Conservation (phyloP, 208 protist species). For the Acanthamoeba castellanii region DNA sequence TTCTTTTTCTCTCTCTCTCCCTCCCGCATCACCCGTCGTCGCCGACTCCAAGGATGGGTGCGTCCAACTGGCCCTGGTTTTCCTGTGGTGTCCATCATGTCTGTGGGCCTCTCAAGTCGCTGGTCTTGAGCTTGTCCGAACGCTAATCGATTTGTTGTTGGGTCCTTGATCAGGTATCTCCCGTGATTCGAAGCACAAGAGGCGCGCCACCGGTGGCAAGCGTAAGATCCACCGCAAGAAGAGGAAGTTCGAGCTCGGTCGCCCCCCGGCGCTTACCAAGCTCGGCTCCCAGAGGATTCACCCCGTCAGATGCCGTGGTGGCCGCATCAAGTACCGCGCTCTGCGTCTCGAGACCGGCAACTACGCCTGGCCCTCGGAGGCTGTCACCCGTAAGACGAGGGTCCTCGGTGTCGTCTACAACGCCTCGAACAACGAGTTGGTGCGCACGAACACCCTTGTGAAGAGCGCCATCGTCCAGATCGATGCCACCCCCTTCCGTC, state of each 20-base stretch:
- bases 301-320: constrained; percentile 96
- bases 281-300: constrained; percentile 93
- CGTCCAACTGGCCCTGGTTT: background rate
- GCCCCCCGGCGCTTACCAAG: constrained; percentile 98
- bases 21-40: constrained; percentile 37
- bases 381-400: constrained; percentile 93
- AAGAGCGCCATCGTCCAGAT: constrained; percentile 98
- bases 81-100: background rate
- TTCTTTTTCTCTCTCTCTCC: constrained; percentile 49
- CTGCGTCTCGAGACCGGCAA: constrained; percentile 99
- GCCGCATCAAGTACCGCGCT: constrained; percentile 98
- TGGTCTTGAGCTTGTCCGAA: too few relatives aligned
- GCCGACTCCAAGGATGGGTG: constrained; percentile 27
- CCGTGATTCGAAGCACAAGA: constrained; percentile 98
- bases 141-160: too few relatives aligned
- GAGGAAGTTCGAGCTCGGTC: constrained; percentile 98
- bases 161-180: constrained; percentile 93
- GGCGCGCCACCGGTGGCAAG: constrained; percentile 97
- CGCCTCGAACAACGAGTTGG: constrained; percentile 99
- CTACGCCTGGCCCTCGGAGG: constrained; percentile 95
- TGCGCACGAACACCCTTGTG: constrained; percentile 99
- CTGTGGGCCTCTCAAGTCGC: background rate
- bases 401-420: constrained; percentile 99
- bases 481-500: constrained; percentile 98
- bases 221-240: constrained; percentile 94